Evolutionary conservation across 768 basidiomycete species (phyloP), one percentile per base, ranked within the genome.

Genomic region (Symmetrospora coprosmae): DNA sequence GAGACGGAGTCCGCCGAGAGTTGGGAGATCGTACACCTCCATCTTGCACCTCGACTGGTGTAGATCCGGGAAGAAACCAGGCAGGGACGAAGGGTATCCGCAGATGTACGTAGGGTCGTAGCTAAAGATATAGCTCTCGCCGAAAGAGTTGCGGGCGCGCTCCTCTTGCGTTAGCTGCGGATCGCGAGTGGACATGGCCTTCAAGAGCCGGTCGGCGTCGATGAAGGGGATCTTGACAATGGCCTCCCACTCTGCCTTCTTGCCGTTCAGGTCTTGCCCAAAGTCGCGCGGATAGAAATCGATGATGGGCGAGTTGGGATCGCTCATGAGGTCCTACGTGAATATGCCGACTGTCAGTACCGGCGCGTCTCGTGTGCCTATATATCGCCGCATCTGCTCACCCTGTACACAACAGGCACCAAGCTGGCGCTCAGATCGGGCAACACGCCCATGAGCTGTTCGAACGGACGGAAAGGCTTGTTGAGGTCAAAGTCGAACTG

Each of bases 191-290:
- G 76, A 74, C 92, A 99, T 96, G 2, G 91, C 86, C 31, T 75
- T 75, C 31, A 94, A 74, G 21, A 99, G 71, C 50, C 87, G 77
- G 11, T 74, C 66, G 71, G 91, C 82, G 45, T 94, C 83, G 62
- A 99, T 96, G 73, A 99, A 99, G 0, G 94, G 94, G 66, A 99
- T 96, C 75, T 97, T 97, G 53, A 99, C 89, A 50, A 97, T 81
- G 0, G 94, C 92, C 72, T 99, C 94, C 94, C 94, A 99, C 25
- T 96, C 92, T 66, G 85, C 83, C 71, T 90, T 97, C 79, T 99
- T 99, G 31, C 94, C 94, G 66, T 99, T 97, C 70, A 94, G 73
- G 74, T 99, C 94, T 65, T 80, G 82, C 65, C 87, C 89, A 66
- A 97, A 97, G 51, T 89, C 83, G 16, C 76, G 65, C 2, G 94